Evolutionary conservation across 352 stramenopile genomes (phyloP), one percentile per base, ranked within the genome.

Genomic region (Pythium pectinolyticum): DNA sequence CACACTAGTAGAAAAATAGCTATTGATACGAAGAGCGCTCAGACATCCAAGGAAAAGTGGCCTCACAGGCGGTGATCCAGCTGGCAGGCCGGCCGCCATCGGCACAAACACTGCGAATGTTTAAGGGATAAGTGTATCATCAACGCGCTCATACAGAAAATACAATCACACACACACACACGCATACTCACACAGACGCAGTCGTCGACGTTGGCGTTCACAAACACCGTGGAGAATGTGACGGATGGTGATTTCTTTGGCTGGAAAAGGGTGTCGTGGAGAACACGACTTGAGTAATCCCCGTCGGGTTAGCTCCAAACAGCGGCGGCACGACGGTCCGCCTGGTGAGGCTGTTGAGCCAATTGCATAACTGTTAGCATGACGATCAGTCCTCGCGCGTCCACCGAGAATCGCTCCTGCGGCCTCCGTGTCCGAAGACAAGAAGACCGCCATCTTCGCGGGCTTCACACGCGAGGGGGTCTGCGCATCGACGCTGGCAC

Each of bases 281-380:
- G 84, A 94, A 94, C 84, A 94, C 84, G 86, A 94, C 83, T 89
- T 94, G 84, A 94, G 84, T 94, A 89, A 94, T 90, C 84, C 84
- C 84, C 84, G 84, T 94, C 82, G 84, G 80, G 84, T 94, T 94
- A 92, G 84, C 84, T 91, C 80, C 57, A 88, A 86, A 79, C 72
- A 62, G 61, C 79, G 46, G 63, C 71, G 71, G 64, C 78, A 90
- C 77, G 79, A 89, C 84, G n/a, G 74, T 87, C 72, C 72, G 66
- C 52, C 52, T 66, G 47, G 47, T 53, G 27, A 45, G 63, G 82
- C 73, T 73, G 68, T 70, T 86, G 83, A 91, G 84, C 84, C 84
- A 94, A 94, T 94, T 94, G 84, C 84, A 94, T 94, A 94, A 94
- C 84, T 94, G 74, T 94, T 90, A 88, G 80, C 89, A 92, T 91